Percentiles rank a stretch among this genome's conserved stretches.
phyloP scores from a whole-genome alignment of 768 basidiomycete genomes.

The Nidularia pulvinata region DNA sequence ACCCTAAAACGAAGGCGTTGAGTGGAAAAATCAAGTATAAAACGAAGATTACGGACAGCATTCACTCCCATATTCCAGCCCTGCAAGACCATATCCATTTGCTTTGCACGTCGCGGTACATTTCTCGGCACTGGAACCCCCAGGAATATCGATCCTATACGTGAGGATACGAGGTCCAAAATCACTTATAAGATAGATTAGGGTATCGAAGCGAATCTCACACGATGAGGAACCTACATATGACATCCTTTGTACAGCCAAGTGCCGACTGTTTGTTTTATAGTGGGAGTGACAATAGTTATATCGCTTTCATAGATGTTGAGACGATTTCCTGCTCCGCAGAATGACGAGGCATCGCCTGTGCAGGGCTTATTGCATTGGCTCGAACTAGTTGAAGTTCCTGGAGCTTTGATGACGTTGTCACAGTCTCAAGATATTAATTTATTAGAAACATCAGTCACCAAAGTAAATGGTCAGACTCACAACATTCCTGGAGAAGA shows the following conservation, averaged over 20 bases:
- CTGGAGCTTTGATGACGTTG: not conserved
- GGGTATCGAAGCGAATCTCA: not conserved
- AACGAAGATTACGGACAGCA: conserved; percentile 13
- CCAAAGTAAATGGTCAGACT: not conserved
- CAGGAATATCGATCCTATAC: conserved; percentile 7
- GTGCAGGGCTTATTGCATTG: not conserved
- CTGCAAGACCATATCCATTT: conserved; percentile 38
- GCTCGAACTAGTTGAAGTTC: not conserved
- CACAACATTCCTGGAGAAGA: not conserved
- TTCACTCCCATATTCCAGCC: conserved; percentile 44
- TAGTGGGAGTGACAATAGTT: not conserved
- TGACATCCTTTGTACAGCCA: not conserved
- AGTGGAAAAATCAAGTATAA: not conserved
- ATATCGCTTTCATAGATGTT: not conserved
- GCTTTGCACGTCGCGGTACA: conserved; percentile 13
- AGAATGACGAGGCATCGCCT: not conserved
- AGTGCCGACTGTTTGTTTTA: not conserved
- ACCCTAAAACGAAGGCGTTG: conserved; percentile 1
- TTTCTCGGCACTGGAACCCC: conserved; percentile 9
- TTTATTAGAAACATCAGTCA: not conserved
- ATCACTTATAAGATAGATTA: not conserved
- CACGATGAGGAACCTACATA: not conserved
- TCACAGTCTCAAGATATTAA: not conserved
- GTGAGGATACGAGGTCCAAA: conserved; percentile 8
- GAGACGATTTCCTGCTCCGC: not conserved